Conservation (phyloP, 331 rosid genomes). For the Pyracantha coccinea region DNA sequence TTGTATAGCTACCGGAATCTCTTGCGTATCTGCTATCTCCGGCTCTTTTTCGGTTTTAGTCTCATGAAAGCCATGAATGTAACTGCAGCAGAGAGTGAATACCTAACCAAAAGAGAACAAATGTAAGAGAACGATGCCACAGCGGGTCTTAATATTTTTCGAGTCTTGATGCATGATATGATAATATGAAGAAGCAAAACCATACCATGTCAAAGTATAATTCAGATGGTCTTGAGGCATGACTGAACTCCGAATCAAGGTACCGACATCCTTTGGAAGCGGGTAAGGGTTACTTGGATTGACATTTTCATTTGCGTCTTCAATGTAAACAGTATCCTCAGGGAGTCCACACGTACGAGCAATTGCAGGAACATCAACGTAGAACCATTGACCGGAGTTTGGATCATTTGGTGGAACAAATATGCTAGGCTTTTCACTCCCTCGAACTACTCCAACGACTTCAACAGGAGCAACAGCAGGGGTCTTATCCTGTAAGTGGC, state of each 20-base stretch:
- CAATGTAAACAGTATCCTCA: conserved; percentile 57
- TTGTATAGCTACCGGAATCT: not conserved
- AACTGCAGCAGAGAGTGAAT: conserved; percentile 96
- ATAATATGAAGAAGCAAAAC: not conserved
- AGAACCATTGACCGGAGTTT: conserved; percentile 80
- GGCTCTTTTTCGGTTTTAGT: conserved; percentile 38
- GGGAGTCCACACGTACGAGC: conserved; percentile 65
- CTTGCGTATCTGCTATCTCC: conserved; percentile 37
- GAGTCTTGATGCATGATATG: no score
- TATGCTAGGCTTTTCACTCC: conserved; percentile 92
- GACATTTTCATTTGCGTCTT: conserved; percentile 63
- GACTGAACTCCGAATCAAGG: conserved; percentile 72
- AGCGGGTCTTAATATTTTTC: no score
- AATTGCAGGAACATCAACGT: conserved; percentile 81
- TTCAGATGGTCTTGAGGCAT: conserved; percentile 94
- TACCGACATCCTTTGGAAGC: conserved; percentile 71
- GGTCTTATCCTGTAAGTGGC: conserved; percentile 44
- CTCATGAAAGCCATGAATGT: conserved; percentile 90
- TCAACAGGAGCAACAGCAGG: conserved; percentile 38
- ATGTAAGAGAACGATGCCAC: not conserved
- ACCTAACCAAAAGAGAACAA: conserved; percentile 47
- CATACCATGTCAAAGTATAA: conserved; percentile 87
- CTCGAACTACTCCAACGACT: conserved; percentile 78
- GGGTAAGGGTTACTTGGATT: conserved; percentile 87
- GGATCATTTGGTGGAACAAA: conserved; percentile 96